phyloP scores from a whole-genome alignment of 2,329 filamentous ascomycete species.

The Sclerotiophoma versabilis region DNA sequence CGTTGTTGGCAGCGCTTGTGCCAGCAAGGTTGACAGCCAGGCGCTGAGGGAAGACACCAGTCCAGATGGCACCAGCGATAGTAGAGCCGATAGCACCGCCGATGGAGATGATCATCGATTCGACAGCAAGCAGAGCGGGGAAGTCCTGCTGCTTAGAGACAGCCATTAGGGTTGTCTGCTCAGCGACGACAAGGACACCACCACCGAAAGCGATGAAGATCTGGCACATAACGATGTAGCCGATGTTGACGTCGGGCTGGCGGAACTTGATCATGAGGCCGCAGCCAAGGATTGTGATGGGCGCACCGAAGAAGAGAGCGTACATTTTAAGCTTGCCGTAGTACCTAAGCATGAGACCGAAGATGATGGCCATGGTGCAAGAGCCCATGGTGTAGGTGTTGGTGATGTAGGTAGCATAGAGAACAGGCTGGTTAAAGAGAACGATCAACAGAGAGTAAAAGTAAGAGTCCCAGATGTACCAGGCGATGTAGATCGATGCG shows the following conservation, averaged over 20 bases:
- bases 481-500: conserved; percentile 43
- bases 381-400: conserved; percentile 52
- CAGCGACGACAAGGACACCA: conserved; percentile 44
- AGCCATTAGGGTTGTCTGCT: conserved; percentile 45
- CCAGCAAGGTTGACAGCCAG: conserved; percentile 57
- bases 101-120: conserved; percentile 67
- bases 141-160: conserved; percentile 44
- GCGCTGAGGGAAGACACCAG: conserved; percentile 62
- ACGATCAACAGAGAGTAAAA: conserved; percentile 53
- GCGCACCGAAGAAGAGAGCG: conserved; percentile 39
- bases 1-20: conserved; percentile 49
- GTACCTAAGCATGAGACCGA: conserved; percentile 36
- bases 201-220: conserved; percentile 47
- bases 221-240: conserved; percentile 45
- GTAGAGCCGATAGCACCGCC: conserved; percentile 56
- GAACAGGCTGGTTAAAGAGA: conserved; percentile 45
- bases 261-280: conserved; percentile 51
- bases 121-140: conserved; percentile 52
- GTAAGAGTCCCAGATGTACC: conserved; percentile 52
- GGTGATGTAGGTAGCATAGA: conserved; percentile 48
- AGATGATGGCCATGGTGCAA: conserved; percentile 41
- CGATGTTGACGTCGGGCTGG: conserved; percentile 44
- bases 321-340: conserved; percentile 43
- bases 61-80: conserved; percentile 71
- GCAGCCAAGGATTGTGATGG: conserved; percentile 43